Base-by-base conservation (phyloP, 441 rosid species). In the Cnidoscolus chayamansa region DNA sequence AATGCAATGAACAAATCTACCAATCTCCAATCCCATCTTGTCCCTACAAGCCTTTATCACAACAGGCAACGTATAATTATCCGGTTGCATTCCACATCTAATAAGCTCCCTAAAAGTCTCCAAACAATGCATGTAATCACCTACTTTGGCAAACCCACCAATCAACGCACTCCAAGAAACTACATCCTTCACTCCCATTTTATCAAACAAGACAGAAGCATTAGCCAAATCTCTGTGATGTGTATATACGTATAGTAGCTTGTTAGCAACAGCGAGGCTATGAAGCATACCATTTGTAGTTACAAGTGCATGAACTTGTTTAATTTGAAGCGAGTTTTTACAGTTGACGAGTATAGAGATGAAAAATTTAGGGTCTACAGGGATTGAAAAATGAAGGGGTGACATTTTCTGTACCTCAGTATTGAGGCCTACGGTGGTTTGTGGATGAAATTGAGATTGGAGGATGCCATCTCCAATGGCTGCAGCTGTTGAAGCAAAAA, bases 131-230 rank as follows among this genome's bases (percentile, higher is more conserved):
- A 48, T 7, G 74, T 54, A 75, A 65, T 88, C 88, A 13, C 86
- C 85, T 37, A 43, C 76, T 75, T 81, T 86, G 25, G 86, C 80
- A 63, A 80, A 84, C 70, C 91, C 88, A 77, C 86, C 90, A 76
- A 90, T 76, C 86, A 87, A 83, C 43, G 84, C 79, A 66, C 82
- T 88, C 91, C 96, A 88, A 67, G 91, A 80, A 61, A 84, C 78
- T 0, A 83, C 19, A 51, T 88, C 86, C 77, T 73, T 86, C 58
- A 76, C 80, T 15, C 10, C 60, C 91, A 88, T 86, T 45, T 74
- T 65, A 25, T 73, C 80, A 77, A 88, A 88, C 81, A 86, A 40
- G 4, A 64, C 37, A 77, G 35, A 64, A 19, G 92, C 85, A 69
- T 80, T 78, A 11, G 16, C 67, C 10, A 82, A 55, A n/a, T 82